Conservation (phyloP, 202 grass and related monocot genomes). For the Setaria italica region DNA sequence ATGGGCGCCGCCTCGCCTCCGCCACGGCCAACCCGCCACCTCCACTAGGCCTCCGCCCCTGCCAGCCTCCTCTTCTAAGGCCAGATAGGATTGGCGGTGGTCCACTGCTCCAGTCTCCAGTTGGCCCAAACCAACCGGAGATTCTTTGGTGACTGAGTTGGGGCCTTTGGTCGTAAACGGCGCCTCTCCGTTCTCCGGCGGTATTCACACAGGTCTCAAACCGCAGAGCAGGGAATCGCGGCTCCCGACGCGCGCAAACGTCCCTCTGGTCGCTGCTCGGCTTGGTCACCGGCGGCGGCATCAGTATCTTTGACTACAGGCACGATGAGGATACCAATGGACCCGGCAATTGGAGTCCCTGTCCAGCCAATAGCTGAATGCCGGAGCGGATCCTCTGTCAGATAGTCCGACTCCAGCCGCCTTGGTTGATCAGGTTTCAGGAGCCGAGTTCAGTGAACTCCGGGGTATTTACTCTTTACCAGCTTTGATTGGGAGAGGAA, state of each 20-base stretch:
- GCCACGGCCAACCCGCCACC: too few species aligned
- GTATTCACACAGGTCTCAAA: neutral
- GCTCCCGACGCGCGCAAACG: neutral
- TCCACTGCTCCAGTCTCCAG: too few species aligned
- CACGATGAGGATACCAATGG: neutral
- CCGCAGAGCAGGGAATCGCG: neutral
- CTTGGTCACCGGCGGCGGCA: constrained; percentile 7
- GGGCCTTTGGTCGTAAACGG: neutral
- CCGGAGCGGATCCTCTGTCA: neutral
- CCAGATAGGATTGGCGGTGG: too few species aligned
- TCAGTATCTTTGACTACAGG: constrained; percentile 11
- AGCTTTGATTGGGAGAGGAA: neutral
- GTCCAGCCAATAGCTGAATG: neutral
- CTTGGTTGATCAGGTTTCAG: neutral
- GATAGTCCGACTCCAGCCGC: neutral
- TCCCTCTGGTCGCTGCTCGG: neutral
- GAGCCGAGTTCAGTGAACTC: neutral
- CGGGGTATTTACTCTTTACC: neutral
- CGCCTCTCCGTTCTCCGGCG: neutral
- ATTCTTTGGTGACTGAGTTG: too few species aligned
- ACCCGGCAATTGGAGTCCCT: neutral
- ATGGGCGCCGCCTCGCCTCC: too few species aligned
- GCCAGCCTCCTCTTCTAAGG: too few species aligned
- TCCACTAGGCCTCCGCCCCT: too few species aligned
- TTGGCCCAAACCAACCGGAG: too few species aligned